Conservation (phyloP, 2,329 filamentous ascomycete genomes). For the Dothideomycetes sp. region DNA sequence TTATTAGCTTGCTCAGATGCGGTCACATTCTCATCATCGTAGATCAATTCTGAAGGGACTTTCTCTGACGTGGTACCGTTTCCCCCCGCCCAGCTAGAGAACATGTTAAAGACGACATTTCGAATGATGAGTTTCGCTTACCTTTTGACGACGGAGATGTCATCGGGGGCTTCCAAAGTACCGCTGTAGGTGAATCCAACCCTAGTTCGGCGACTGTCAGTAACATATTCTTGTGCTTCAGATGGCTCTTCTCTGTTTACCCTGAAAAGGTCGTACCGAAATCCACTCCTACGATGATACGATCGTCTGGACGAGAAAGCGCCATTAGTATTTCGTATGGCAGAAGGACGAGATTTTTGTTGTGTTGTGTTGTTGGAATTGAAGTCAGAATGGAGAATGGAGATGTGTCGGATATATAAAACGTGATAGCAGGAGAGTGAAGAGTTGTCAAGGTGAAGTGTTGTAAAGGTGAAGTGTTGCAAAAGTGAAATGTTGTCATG, state of each 20-base stretch:
- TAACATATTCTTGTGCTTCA: not conserved
- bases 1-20: not conserved
- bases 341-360: not conserved
- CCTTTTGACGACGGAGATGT: slow-evolving; percentile 73
- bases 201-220: slow-evolving; percentile 26
- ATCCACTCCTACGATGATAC: slow-evolving; percentile 57
- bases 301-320: not conserved
- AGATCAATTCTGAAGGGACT: slow-evolving; percentile 65
- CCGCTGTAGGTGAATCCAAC: slow-evolving; percentile 65
- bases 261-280: slow-evolving; percentile 69
- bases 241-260: not conserved
- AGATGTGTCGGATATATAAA: not conserved
- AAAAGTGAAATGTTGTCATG: too few species aligned
- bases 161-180: slow-evolving; percentile 49
- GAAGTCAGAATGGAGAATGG: not conserved
- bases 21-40: slow-evolving; percentile 42
- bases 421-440: not conserved
- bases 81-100: slow-evolving; percentile 58
- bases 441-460: not conserved
- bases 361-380: not conserved
- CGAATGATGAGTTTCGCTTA: slow-evolving; percentile 7
- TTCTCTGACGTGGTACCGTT: slow-evolving; percentile 85
- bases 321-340: too few species aligned
- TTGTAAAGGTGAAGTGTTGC: not conserved
- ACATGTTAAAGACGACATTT: not conserved